A percentile compares a stretch with the other conserved stretches of the same genome.
Evolutionary conservation across 1,284 basidiomycete genomes (phyloP).

Genomic region (Xerocomus nothofagi): DNA sequence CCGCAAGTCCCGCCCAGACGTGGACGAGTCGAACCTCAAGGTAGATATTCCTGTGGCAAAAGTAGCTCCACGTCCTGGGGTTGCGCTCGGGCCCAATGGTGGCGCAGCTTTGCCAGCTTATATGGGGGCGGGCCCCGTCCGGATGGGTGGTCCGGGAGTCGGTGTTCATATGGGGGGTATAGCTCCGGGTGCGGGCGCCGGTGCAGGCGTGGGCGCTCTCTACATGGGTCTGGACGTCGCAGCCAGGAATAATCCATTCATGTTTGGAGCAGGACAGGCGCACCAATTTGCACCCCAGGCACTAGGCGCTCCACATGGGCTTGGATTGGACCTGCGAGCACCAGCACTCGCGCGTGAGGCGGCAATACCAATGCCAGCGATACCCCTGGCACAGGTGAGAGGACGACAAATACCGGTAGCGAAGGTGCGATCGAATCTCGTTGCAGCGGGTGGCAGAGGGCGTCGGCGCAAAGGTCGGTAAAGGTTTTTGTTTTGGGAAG

Average conservation of each 20-base stretch:
- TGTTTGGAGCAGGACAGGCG: slow-evolving; percentile 16
- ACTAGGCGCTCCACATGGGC: background rate
- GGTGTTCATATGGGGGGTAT: background rate
- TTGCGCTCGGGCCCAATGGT: background rate
- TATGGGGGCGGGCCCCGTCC: background rate
- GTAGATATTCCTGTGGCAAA: slow-evolving; percentile 51
- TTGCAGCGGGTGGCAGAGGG: slow-evolving; percentile 6
- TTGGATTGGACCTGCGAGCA: background rate
- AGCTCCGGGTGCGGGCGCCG: background rate
- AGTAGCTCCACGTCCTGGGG: slow-evolving; percentile 13
- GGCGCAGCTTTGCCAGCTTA: background rate
- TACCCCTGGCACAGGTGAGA: slow-evolving; percentile 1
- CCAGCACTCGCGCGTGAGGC: background rate
- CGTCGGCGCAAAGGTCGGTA: slow-evolving; percentile 11
- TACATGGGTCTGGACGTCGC: background rate
- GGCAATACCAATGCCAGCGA: background rate
- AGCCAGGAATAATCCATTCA: slow-evolving; percentile 1
- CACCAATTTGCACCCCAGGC: slow-evolving; percentile 12
- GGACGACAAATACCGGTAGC: background rate
- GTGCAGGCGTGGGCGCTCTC: background rate
- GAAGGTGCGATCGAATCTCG: background rate
- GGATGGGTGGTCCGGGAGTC: background rate
- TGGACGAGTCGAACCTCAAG: slow-evolving; percentile 52
- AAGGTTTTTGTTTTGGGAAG: background rate
- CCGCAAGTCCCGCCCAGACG: slow-evolving; percentile 54